Evolutionary conservation across 306 rosid species (phyloP).

Genomic region (Prinsepia uniflora): DNA sequence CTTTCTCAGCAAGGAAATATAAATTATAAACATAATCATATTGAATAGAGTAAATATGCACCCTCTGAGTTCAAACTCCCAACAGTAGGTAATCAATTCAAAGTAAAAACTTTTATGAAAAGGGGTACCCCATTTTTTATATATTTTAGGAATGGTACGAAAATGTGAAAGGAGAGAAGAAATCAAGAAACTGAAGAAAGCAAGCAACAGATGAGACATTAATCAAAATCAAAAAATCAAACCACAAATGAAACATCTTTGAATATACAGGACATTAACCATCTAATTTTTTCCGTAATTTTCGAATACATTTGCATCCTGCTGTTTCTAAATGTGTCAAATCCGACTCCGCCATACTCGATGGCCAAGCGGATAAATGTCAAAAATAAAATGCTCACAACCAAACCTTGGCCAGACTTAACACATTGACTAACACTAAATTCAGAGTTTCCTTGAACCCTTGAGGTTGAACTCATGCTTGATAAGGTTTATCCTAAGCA

Average conservation of each 20-base stretch:
- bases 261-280: slow-evolving; percentile 49
- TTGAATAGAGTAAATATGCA: too few relatives aligned
- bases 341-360: slow-evolving; percentile 25
- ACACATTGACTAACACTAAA: slow-evolving; percentile 9
- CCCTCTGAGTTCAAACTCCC: too few relatives aligned
- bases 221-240: background rate
- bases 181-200: background rate
- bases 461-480: slow-evolving; percentile 71
- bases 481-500: slow-evolving; percentile 85
- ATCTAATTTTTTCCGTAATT: slow-evolving; percentile 21
- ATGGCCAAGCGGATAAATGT: slow-evolving; percentile 22
- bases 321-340: slow-evolving; percentile 27
- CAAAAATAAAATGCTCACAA: slow-evolving; percentile 3
- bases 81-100: too few relatives aligned
- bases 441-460: slow-evolving; percentile 67
- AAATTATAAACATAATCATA: background rate
- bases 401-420: slow-evolving; percentile 16
- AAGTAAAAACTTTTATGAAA: too few relatives aligned
- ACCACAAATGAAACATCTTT: background rate
- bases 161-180: background rate
- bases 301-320: slow-evolving; percentile 31
- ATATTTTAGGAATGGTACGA: too few relatives aligned
- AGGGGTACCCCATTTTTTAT: too few relatives aligned
- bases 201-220: background rate
- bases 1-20: background rate